Percentiles rank a stretch among this genome's conserved stretches.
Evolutionary conservation across 768 basidiomycete genomes (phyloP).

Genomic region (Psilocybe cubensis): DNA sequence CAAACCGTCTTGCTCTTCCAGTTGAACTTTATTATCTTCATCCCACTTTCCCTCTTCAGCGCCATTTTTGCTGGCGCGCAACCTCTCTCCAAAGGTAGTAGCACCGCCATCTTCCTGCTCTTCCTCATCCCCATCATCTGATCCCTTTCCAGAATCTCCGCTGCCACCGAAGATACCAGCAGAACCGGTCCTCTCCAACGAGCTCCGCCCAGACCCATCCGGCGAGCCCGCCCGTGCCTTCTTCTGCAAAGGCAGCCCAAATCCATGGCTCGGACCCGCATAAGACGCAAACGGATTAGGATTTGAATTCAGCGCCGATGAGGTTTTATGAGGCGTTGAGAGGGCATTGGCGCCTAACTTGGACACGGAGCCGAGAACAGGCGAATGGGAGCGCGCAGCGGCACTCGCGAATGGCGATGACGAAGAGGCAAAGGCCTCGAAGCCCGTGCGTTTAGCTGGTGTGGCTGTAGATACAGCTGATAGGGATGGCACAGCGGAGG

Average conservation of each 20-base stretch:
- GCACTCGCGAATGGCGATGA: slow-evolving; percentile 54
- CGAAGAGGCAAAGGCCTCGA: slow-evolving; percentile 57
- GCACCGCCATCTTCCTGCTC: slow-evolving; percentile 43
- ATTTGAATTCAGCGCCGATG: slow-evolving; percentile 34
- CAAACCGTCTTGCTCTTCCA: slow-evolving; percentile 75
- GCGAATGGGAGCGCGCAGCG: slow-evolving; percentile 57
- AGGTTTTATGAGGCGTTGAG: slow-evolving; percentile 55
- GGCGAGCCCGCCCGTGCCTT: slow-evolving; percentile 58
- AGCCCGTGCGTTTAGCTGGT: slow-evolving; percentile 50
- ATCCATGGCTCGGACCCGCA: slow-evolving; percentile 52
- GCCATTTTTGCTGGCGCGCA: slow-evolving; percentile 65
- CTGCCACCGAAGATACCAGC: slow-evolving; percentile 23
- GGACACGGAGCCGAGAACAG: slow-evolving; percentile 45
- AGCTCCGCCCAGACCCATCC: slow-evolving; percentile 45
- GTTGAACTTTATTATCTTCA: slow-evolving; percentile 52
- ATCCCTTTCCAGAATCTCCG: slow-evolving; percentile 29
- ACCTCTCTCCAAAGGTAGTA: slow-evolving; percentile 63
- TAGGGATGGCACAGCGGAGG: too few relatives aligned
- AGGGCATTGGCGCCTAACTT: slow-evolving; percentile 51
- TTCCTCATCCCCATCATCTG: slow-evolving; percentile 49
- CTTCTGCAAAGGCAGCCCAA: slow-evolving; percentile 55
- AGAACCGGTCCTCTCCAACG: slow-evolving; percentile 42
- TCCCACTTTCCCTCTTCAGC: slow-evolving; percentile 53
- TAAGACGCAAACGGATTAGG: slow-evolving; percentile 66
- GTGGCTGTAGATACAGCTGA: not conserved